Conservation (phyloP, 495 filamentous ascomycete genomes). For the Xylaria flabelliformis region DNA sequence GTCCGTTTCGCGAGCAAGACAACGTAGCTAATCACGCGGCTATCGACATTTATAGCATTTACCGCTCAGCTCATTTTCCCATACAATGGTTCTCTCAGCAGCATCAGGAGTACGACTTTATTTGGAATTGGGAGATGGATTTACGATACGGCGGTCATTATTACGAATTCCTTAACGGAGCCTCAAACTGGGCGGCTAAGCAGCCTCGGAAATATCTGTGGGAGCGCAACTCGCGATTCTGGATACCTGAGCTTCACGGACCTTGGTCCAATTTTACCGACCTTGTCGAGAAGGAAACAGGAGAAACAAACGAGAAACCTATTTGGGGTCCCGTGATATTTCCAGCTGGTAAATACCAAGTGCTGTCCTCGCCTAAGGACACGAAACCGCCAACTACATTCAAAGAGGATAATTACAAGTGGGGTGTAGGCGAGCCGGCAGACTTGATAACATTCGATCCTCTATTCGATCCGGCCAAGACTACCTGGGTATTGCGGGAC, state of each 20-base stretch:
- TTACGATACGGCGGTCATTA: conserved; percentile 63
- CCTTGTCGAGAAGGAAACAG: conserved; percentile 45
- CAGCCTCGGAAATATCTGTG: conserved; percentile 61
- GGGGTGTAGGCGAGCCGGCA: conserved; percentile 67
- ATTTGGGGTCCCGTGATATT: conserved; percentile 39
- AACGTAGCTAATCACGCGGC: conserved; percentile 53
- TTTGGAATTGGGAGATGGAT: conserved; percentile 70
- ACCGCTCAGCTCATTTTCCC: conserved; percentile 47
- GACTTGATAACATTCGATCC: conserved; percentile 62
- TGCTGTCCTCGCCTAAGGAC: conserved; percentile 42
- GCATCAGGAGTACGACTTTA: conserved; percentile 65
- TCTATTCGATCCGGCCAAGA: conserved; percentile 57
- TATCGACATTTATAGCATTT: conserved; percentile 47
- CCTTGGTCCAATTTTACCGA: conserved; percentile 52
- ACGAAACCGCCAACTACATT: conserved; percentile 52
- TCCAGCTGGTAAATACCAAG: conserved; percentile 25
- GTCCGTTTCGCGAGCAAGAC: conserved; percentile 46
- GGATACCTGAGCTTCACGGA: conserved; percentile 54
- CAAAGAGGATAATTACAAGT: conserved; percentile 56
- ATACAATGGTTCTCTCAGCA: conserved; percentile 64
- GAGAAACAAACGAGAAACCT: conserved; percentile 30
- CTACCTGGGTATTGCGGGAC: conserved; percentile 59
- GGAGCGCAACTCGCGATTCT: conserved; percentile 56
- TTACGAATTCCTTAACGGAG: conserved; percentile 57
- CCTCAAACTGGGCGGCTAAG: conserved; percentile 56